A percentile compares a stretch with the other conserved stretches of the same genome.
Conservation (phyloP, 805 yeast genomes). For the Nakazawaea populi region DNA sequence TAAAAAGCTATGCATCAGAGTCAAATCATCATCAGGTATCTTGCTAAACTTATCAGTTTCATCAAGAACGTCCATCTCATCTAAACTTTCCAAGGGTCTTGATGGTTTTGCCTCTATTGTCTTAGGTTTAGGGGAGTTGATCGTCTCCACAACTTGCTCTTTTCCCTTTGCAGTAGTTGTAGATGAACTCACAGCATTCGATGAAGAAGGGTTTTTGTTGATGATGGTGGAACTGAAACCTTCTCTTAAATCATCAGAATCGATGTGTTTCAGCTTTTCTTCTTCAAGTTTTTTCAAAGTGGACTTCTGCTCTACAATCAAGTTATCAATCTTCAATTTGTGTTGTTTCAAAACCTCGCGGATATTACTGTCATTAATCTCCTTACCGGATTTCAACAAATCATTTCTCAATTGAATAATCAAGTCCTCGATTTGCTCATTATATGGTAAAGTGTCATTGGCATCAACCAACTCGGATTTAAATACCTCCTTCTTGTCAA, state of each 20-base stretch:
- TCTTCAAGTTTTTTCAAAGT: constrained; percentile 62
- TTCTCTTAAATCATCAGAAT: constrained; percentile 86
- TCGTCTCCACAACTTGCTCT: constrained; percentile 17
- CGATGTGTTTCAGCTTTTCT: constrained; percentile 71
- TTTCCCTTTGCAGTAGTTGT: constrained; percentile 5
- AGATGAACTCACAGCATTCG: constrained; percentile 7
- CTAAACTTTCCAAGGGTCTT: constrained; percentile 29
- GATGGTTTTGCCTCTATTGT: constrained; percentile 19
- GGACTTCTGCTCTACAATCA: constrained; percentile 54
- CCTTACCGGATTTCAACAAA: constrained; percentile 39
- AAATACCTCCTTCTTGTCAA: constrained; percentile 37
- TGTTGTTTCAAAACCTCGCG: constrained; percentile 46
- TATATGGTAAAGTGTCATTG: constrained; percentile 54
- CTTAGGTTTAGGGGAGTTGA: constrained; percentile 20
- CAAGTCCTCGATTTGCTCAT: constrained; percentile 90
- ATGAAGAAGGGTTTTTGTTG: constrained; percentile 38
- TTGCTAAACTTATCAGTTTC: constrained; percentile 63
- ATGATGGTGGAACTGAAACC: constrained; percentile 86
- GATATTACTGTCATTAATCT: constrained; percentile 33
- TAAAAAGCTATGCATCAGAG: constrained; percentile 46
- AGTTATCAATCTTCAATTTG: constrained; percentile 61
- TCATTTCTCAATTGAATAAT: constrained; percentile 71
- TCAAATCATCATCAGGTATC: constrained; percentile 42
- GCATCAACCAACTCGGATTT: constrained; percentile 9
- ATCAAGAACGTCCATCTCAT: constrained; percentile 49